Base-by-base conservation (phyloP, 768 basidiomycete genomes). In the Solioccasus polychromus region DNA sequence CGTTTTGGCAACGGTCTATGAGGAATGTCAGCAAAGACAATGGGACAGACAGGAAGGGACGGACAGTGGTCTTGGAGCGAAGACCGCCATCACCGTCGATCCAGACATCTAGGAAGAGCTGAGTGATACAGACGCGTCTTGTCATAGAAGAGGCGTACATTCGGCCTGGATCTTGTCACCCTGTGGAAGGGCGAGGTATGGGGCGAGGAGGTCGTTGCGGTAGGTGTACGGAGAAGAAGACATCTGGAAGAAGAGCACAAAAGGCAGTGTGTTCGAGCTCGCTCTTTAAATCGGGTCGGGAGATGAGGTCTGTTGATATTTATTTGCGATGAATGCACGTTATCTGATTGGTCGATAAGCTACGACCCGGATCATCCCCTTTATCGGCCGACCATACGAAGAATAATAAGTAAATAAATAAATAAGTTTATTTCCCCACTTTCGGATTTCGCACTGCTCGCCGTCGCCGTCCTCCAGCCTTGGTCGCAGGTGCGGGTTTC, bases 91-190 rank as follows among this genome's bases (percentile, higher is more conserved):
- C 88, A 51, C 94, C 94, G 66, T 98, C 95, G 66, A 97, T 85
- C 95, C 95, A 98, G 72, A 97, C 88, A 69, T 98, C 93, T 97
- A 67, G 12, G 10, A 12, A 8, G 32, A 44, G 34, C 8, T 63
- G 20, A 61, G 44, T 15, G 17, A 8, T 12, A 19, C 7, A 7
- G 37, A 26, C 3, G 31, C 38, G 46, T 40, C 1, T 34, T 24
- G 38, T 19, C 45, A 45, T 37, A 11, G 34, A 39, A 38, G 19
- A 9, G n/a, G 58, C 80, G 32, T 63, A 90, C 88, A 91, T 70
- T 97, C 95, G 35, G 95, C 95, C 76, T 96, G 92, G 68, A 97
- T 63, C 69, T 92, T 93, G 20, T 83, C 83, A 42, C 92, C 92
- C 70, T 98, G 95, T 57, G 81, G 75, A 48, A 99, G 84, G 51